Evolutionary conservation across 768 basidiomycete species (phyloP), one percentile per base, ranked within the genome.

Genomic region (Gymnopilus junonius): DNA sequence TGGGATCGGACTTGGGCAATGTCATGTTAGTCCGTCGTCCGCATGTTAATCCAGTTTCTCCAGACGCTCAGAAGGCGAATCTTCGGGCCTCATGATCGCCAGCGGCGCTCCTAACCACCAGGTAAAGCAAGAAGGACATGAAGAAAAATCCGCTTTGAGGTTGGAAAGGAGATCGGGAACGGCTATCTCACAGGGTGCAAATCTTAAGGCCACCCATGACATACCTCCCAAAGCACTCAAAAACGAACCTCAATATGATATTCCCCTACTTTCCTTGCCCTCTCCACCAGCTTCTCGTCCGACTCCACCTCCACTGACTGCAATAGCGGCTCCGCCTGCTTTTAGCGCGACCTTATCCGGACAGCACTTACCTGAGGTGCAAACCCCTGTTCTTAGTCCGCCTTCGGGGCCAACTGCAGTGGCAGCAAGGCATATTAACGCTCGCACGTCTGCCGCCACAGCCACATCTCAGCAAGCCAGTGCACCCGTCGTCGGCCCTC

Each of bases 31-130:
- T 73, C 4, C 67, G 65, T 45, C 53, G 35, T 34, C 65, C 69
- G 1, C 70, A 67, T 29, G 31, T 70, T 8, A 25, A 57, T 14
- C 59, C 65, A 2, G 56, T 74, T 12, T 70, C 71, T 0, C 64
- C 69, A n/a, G 71, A 73, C 63, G 71, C 71, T 4, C 74, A 75
- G 55, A 66, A 69, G 20, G 66, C 67, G 37, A 77, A 77, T 64
- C 45, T 75, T 31, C 70, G 73, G 4, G 62, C 32, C 66, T 73
- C 4, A 64, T 70, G 39, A 65, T 73, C 15, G 65, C 59, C 4
- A 66, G 67, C 37, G 65, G 54, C 17, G 58, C 65, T 1, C 43
- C 29, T 23, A 8, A 29, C 20, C 37, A 8, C 6, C 8, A n/a
- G 35, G 17, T 55, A 35, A 68, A 65, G 35, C 37, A 34, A 10